These are phyloP conservation scores for Metschnikowia colocasiae DNA, from an alignment of 805 yeast species.

Conservation along the genomic window DNA sequence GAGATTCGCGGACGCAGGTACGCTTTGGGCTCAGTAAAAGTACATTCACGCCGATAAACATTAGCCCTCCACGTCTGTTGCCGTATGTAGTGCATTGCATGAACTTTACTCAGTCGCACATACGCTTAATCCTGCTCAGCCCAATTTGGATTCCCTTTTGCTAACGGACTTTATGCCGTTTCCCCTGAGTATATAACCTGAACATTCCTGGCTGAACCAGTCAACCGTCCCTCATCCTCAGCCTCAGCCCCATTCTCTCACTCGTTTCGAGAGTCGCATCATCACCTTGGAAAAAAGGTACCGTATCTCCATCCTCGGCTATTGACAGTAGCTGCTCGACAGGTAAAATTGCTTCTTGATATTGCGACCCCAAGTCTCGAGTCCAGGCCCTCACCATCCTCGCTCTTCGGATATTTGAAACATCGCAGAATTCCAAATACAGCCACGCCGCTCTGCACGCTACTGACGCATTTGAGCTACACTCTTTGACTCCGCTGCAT, in stretches of 20 bases:
- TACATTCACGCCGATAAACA: slow-evolving; percentile 4
- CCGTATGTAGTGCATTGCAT: slow-evolving; percentile 6
- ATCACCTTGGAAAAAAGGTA: background rate
- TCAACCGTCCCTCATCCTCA: background rate
- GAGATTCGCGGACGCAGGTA: slow-evolving; percentile 2
- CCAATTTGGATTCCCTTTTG: background rate
- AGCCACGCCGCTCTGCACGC: background rate
- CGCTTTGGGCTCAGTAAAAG: background rate
- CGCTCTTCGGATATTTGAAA: slow-evolving; percentile 2
- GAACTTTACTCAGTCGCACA: background rate
- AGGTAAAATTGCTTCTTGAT: slow-evolving; percentile 1
- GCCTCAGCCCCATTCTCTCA: background rate
- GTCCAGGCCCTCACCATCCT: slow-evolving; percentile 5
- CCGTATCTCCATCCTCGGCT: slow-evolving; percentile 1
- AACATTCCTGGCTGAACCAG: slow-evolving; percentile 2
- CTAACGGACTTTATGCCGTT: background rate
- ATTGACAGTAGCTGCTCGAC: slow-evolving; percentile 2
- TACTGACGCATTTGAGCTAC: background rate
- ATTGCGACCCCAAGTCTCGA: background rate
- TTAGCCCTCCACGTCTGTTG: slow-evolving; percentile 1
- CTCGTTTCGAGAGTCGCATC: slow-evolving; percentile 1
- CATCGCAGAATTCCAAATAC: background rate
- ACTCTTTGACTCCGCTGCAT: background rate
- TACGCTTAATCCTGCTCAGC: slow-evolving; percentile 6
- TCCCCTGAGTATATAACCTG: slow-evolving; percentile 1